Percentiles rank a stretch among this genome's conserved stretches.
phyloP scores from a whole-genome alignment of 805 yeast genomes.

The Brettanomyces nanus region DNA sequence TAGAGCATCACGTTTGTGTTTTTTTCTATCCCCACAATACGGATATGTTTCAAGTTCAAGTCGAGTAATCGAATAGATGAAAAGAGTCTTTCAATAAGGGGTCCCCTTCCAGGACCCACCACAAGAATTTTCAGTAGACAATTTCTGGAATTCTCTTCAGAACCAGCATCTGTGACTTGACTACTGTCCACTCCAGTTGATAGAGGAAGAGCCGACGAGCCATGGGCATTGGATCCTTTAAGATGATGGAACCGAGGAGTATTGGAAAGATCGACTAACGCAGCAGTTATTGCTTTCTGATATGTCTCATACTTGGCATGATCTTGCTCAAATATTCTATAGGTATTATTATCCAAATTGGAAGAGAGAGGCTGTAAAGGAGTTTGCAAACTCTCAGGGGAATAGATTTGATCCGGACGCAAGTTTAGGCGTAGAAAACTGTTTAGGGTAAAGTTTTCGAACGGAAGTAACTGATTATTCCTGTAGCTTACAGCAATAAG shows the following conservation, averaged over 20 bases:
- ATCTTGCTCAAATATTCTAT: slow-evolving; percentile 68
- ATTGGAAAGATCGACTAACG: slow-evolving; percentile 33
- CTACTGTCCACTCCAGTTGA: slow-evolving; percentile 3
- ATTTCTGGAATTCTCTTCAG: background rate
- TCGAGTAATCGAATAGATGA: slow-evolving; percentile 30
- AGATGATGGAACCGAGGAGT: slow-evolving; percentile 14
- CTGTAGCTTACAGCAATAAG: slow-evolving; percentile 12
- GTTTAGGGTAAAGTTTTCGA: slow-evolving; percentile 21
- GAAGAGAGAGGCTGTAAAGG: slow-evolving; percentile 71
- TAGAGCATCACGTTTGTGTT: slow-evolving; percentile 51
- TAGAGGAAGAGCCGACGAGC: slow-evolving; percentile 14
- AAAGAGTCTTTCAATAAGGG: slow-evolving; percentile 51
- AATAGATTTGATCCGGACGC: slow-evolving; percentile 6
- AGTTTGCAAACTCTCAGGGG: slow-evolving; percentile 19
- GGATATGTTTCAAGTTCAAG: slow-evolving; percentile 16
- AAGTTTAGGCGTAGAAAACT: slow-evolving; percentile 12
- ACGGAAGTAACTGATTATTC: slow-evolving; percentile 21
- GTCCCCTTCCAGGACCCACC: slow-evolving; percentile 88
- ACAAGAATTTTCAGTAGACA: slow-evolving; percentile 42
- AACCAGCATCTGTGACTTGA: background rate
- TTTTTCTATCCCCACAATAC: slow-evolving; percentile 63
- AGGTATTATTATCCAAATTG: slow-evolving; percentile 50
- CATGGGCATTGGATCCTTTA: slow-evolving; percentile 10
- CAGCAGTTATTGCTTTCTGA: slow-evolving; percentile 51
- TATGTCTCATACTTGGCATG: slow-evolving; percentile 60